Base-by-base conservation (phyloP, 306 rosid genomes). In the Sindora glabra region DNA sequence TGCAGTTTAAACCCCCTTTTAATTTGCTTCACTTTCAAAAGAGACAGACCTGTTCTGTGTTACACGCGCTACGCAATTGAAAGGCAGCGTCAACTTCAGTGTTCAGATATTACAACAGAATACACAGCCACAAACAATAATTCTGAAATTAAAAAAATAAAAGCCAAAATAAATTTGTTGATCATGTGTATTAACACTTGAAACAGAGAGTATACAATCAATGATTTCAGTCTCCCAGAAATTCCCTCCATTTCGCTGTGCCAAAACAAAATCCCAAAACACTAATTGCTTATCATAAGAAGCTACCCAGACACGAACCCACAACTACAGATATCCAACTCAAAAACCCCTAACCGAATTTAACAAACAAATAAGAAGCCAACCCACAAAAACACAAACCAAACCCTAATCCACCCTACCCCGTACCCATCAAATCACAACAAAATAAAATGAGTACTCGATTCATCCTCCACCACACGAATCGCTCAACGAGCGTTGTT, bases 111-210 rank as follows among this genome's bases (percentile, higher is more conserved):
- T n/a, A n/a, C n/a, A n/a, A n/a, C n/a, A n/a, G n/a, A n/a, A n/a
- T n/a, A n/a, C n/a, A n/a, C n/a, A n/a, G n/a, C n/a, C n/a, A n/a
- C n/a, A n/a, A n/a, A n/a, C n/a, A n/a, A n/a, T n/a, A n/a, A n/a
- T n/a, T n/a, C n/a, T n/a, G n/a, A n/a, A n/a, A n/a, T n/a, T n/a
- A n/a, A n/a, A n/a, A n/a, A n/a, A n/a, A n/a, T n/a, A n/a, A n/a
- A n/a, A 61, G 33, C 45, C 9, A 32, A 10, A 14, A 17, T 30
- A 61, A 32, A 61, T 29, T 30, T 3, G 55, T 44, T 46, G 44
- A 61, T 21, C 5, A 29, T 61, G 67, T 61, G 67, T 46, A 61
- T 61, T 45, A 61, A 61, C 56, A 45, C 67, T 46, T 32, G 67
- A 61, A 61, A 61, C 13, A 33, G 50, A 62, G 38, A 68, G 56